Conservation (phyloP, 2,329 filamentous ascomycete species). For the Colletotrichum salicis region DNA sequence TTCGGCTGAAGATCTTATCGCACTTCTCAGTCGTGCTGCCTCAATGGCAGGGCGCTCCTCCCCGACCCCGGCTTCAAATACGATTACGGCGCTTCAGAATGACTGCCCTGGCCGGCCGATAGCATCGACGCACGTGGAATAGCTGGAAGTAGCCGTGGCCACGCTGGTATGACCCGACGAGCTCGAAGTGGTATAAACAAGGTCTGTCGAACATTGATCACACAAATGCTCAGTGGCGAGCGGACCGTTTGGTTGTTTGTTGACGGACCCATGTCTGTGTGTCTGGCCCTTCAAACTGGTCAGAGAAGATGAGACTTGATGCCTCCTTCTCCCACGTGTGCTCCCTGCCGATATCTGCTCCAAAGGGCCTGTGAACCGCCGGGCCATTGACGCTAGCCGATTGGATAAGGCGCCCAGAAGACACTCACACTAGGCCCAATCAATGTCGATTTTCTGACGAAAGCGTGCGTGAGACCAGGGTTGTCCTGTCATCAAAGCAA, state of each 20-base stretch:
- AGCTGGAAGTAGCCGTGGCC: not conserved
- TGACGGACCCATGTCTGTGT: conserved; percentile 13
- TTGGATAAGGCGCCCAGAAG: not conserved
- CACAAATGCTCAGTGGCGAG: too few species aligned
- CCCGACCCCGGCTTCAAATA: not conserved
- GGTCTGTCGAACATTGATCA: not conserved
- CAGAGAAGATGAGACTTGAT: conserved; percentile 18
- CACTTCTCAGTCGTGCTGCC: not conserved
- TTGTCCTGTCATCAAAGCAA: not conserved
- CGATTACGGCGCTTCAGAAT: not conserved
- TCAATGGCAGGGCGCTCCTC: not conserved
- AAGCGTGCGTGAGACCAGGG: conserved; percentile 13
- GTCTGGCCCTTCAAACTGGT: conserved; percentile 15
- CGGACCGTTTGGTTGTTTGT: not conserved
- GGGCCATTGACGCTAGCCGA: conserved; percentile 8
- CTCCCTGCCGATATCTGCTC: conserved; percentile 26
- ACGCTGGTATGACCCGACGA: not conserved
- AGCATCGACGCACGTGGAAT: not conserved
- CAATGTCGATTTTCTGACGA: conserved; percentile 26
- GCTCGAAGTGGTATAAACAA: not conserved
- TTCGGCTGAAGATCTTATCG: not conserved
- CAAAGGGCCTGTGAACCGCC: conserved; percentile 5
- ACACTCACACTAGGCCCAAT: conserved; percentile 2
- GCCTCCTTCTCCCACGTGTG: conserved; percentile 25
- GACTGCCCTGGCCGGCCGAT: not conserved